A percentile compares a stretch with the other conserved stretches of the same genome.
Evolutionary conservation across 2,329 filamentous ascomycete species (phyloP).

Genomic region (Neopestalotiopsis rosae): DNA sequence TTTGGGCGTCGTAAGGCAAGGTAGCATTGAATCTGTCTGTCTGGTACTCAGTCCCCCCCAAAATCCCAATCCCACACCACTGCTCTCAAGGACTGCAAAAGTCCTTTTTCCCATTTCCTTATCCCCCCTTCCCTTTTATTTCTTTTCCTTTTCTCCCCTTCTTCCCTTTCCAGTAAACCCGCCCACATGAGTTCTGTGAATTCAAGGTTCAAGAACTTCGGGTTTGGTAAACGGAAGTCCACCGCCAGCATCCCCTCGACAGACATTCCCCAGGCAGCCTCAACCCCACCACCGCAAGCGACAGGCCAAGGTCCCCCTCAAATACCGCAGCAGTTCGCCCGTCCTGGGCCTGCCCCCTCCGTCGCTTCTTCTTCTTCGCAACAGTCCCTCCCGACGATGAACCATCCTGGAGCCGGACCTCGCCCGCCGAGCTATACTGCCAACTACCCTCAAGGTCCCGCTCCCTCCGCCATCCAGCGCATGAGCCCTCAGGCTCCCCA

Average conservation of each 20-base stretch:
- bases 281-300: constrained; percentile 44
- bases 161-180: constrained; percentile 32
- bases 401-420: constrained; percentile 63
- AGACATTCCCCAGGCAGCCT: constrained; percentile 42
- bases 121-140: constrained; percentile 29
- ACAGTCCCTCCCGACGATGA: constrained; percentile 63
- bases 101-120: constrained; percentile 24
- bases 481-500: constrained; percentile 56
- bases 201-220: constrained; percentile 78
- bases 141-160: constrained; percentile 34
- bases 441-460: constrained; percentile 56
- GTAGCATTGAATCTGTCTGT: constrained; percentile 6
- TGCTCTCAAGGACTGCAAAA: constrained; percentile 11
- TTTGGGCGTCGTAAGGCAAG: constrained; percentile 8
- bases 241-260: constrained; percentile 62
- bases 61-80: constrained; percentile 14
- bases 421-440: constrained; percentile 69
- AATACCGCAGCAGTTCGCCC: constrained; percentile 56
- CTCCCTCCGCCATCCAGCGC: constrained; percentile 52
- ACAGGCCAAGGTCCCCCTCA: constrained; percentile 41
- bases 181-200: constrained; percentile 78
- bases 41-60: background rate
- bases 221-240: constrained; percentile 82
- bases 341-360: constrained; percentile 47
- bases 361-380: constrained; percentile 53